Conservation (phyloP, 1,284 basidiomycete species). For the Gomphus bonarii region DNA sequence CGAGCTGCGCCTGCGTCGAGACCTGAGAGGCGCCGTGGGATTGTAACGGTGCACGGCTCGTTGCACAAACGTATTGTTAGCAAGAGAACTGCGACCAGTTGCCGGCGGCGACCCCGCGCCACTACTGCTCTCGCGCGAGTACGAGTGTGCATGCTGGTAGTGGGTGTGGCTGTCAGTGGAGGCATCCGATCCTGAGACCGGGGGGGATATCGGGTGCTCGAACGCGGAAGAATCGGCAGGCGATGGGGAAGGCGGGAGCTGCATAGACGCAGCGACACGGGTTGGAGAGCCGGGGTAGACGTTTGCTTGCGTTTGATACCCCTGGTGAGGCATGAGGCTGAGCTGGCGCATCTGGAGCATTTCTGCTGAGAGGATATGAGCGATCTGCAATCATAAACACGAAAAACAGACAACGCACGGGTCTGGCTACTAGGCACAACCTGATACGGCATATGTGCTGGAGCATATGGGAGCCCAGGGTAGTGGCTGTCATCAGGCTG, state of each 20-base stretch:
- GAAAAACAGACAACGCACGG: slow-evolving; percentile 32
- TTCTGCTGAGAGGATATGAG: slow-evolving; percentile 1
- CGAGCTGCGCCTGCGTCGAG: slow-evolving; percentile 47
- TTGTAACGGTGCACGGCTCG: slow-evolving; percentile 57
- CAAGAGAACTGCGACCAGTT: slow-evolving; percentile 37
- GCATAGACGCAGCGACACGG: slow-evolving; percentile 2
- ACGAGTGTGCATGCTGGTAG: slow-evolving; percentile 51
- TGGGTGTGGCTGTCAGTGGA: slow-evolving; percentile 49
- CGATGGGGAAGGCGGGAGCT: slow-evolving; percentile 5
- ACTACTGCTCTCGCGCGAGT: slow-evolving; percentile 58
- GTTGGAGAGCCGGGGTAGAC: slow-evolving; percentile 1
- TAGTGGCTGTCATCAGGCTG: slow-evolving; percentile 39
- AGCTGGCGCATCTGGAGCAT: slow-evolving; percentile 39
- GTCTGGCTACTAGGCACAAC: slow-evolving; percentile 22
- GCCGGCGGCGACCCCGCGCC: slow-evolving; percentile 58
- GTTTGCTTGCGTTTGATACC: background rate
- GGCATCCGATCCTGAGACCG: slow-evolving; percentile 76
- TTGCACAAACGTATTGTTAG: slow-evolving; percentile 60
- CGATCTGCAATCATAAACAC: slow-evolving; percentile 25
- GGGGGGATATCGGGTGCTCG: slow-evolving; percentile 68
- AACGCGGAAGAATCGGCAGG: slow-evolving; percentile 17
- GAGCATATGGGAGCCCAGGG: slow-evolving; percentile 36
- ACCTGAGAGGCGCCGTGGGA: slow-evolving; percentile 63
- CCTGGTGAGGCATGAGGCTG: slow-evolving; percentile 32
- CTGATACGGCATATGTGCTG: slow-evolving; percentile 34